Conservation (phyloP, 345 rosid species). For the Eucalyptus sp. region DNA sequence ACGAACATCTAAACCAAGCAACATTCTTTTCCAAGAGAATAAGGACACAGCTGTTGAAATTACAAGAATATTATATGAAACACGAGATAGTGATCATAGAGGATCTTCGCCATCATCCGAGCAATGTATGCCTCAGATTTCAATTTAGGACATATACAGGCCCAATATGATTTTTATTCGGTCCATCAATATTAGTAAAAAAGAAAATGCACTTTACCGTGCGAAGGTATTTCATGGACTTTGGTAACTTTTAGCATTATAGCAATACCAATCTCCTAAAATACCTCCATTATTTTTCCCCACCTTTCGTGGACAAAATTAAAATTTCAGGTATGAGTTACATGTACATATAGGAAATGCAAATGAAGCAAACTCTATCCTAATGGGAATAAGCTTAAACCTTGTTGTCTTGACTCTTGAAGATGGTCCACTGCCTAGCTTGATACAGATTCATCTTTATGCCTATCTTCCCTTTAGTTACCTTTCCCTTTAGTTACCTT, state of each 20-base stretch:
- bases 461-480: neutral
- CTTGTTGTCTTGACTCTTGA: neutral
- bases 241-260: neutral
- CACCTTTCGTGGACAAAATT: neutral
- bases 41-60: neutral
- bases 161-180: neutral
- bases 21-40: neutral
- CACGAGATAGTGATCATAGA: neutral
- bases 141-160: neutral
- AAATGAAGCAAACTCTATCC: neutral
- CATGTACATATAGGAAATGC: neutral
- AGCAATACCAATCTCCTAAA: neutral
- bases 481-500: neutral
- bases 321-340: neutral
- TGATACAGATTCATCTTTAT: neutral
- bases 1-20: neutral
- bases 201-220: neutral
- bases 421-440: neutral
- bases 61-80: neutral
- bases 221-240: neutral
- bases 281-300: neutral
- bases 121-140: neutral
- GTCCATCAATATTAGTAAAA: neutral
- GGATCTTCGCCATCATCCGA: neutral
- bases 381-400: neutral